Base-by-base conservation (phyloP, 257 asterid species). In the Paraleonurus japonicus region DNA sequence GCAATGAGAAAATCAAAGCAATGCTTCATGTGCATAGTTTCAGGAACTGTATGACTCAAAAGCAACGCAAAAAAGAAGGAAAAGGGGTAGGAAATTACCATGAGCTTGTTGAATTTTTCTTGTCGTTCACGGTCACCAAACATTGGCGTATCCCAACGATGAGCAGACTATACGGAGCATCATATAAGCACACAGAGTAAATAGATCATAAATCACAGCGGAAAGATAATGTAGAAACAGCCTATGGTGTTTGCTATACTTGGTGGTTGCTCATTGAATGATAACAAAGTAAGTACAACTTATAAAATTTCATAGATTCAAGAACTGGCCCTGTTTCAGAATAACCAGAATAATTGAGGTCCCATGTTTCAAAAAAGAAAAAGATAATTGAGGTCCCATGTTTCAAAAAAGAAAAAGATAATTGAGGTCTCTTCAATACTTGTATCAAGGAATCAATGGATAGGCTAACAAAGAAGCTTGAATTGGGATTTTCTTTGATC, bases 21-120 rank as follows among this genome's bases (percentile, higher is more conserved):
- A 27, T 20, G 45, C 63, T 41, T 70, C 35, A 17, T 47, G 67
- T 6, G 43, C 50, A 54, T 73, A 16, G 77, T 71, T 65, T 48
- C 68, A 60, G 68, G 79, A 48, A 50, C 23, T 22, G n/a, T 57
- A 37, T 24, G 61, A 65, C 22, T 37, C 45, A 24, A 74, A 58
- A 41, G 67, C 20, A 57, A 11, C 13, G 37, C 3, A 26, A 57
- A 39, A 53, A 57, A 76, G 37, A 47, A 75, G n/a, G n/a, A n/a
- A 71, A 26, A 61, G 59, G 59, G 80, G 75, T 30, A 22, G 1
- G 80, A 77, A 83, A 70, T 85, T 94, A 94, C 98, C 99, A 95
- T 95, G 90, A 95, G 99, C 83, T 95, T 95, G 82, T 89, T 85
- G 94, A 95, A 95, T 78, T 92, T 95, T 79, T 92, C 99, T 78